Evolutionary conservation across 2,329 filamentous ascomycete genomes (phyloP), one percentile per base, ranked within the genome.

Genomic region (Alternaria angustiovoidea): DNA sequence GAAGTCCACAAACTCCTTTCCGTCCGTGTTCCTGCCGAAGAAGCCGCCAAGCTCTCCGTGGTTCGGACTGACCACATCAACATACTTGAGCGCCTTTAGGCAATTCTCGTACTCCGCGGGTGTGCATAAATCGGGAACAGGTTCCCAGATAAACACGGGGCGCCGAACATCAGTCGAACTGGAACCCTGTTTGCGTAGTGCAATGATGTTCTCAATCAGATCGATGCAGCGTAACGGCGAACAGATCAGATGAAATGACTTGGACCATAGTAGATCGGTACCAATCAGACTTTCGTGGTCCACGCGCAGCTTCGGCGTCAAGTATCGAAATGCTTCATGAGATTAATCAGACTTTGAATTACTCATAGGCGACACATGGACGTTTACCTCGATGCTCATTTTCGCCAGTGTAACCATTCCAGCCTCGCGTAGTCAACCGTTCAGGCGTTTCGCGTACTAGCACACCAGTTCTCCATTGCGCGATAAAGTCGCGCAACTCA

Each of bases 71-170:
- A 90, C 81, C 14, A 90, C 81, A 64, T 90, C 83, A 24, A 90
- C 83, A 42, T 81, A 74, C 54, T 79, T 79, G 38, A 86, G 79
- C 6, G 87, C 86, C 57, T 81, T 76, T 20, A 84, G 75, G 57
- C 87, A 86, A 20, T 82, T 84, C 0, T 81, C 74, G 20, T 86
- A 76, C 63, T 89, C 84, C 34, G 88, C 87, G 0, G 92, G 89
- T 0, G 86, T 89, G 77, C 94, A 97, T 1, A 92, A 85, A 78
- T 97, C 93, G 1, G 95, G 95, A 1, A 97, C 91, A 1, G 95
- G 95, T 76, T 99, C 95, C 94, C 94, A 99, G 53, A 98, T 87
- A 75, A 97, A 92, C 7, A 93, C 79, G 1, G 94, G 91, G 48
- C 81, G 71, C 11, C 71, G 62, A 2, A 14, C 44, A 43, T 39